Evolutionary conservation across 345 rosid species (phyloP).

Genomic region (Raphanus raphanistrum): DNA sequence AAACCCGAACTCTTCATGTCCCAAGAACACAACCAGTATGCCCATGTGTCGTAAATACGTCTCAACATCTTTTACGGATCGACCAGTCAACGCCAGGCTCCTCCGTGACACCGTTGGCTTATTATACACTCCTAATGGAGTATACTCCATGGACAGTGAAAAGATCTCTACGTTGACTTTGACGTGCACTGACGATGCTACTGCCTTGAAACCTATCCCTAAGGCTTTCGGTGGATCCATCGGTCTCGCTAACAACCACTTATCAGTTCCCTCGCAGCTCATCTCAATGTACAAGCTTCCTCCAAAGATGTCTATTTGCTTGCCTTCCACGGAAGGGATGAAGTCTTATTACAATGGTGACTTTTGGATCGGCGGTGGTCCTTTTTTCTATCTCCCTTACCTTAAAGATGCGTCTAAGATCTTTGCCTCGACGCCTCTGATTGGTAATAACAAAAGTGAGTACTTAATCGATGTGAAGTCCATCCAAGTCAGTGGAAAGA

Average conservation of each 20-base stretch:
- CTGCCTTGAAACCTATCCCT: neutral
- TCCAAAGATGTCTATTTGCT: constrained; percentile 19
- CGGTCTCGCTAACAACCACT: constrained; percentile 26
- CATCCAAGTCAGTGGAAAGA: constrained; percentile 16
- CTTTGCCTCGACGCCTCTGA: constrained; percentile 28
- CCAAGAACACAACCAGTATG: neutral
- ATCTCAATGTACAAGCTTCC: neutral
- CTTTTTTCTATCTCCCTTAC: neutral
- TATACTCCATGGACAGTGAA: neutral
- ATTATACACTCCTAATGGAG: neutral
- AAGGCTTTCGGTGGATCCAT: neutral
- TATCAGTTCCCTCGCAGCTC: constrained; percentile 15
- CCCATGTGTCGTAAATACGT: neutral
- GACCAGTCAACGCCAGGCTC: neutral
- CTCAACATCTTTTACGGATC: neutral
- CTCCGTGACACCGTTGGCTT: neutral
- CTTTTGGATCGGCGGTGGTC: constrained; percentile 18
- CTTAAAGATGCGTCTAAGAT: constrained; percentile 8
- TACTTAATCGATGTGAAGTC: constrained; percentile 36
- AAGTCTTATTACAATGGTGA: neutral
- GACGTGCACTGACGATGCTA: constrained; percentile 9
- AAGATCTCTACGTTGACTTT: constrained; percentile 13
- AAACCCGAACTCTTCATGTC: neutral
- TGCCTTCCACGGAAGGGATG: constrained; percentile 19
- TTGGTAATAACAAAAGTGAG: constrained; percentile 17